Evolutionary conservation across 371 early-diverging fungal genomes (phyloP).

Genomic region (Dinochytrium kinnereticum): DNA sequence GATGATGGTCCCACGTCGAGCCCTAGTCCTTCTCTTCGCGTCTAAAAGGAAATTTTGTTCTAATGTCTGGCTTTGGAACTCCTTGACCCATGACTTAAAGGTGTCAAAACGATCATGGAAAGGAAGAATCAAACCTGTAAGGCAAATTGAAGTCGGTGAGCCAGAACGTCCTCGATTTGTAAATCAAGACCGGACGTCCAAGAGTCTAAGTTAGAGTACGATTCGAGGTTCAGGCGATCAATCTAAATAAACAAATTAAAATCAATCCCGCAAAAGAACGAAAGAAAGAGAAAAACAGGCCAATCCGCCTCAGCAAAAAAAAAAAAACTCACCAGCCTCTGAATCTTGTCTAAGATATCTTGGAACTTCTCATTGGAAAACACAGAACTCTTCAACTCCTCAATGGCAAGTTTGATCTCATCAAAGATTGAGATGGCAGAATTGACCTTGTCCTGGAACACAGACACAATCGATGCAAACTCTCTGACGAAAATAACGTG

Average conservation of each 20-base stretch:
- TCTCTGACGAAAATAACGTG: slow-evolving; percentile 95
- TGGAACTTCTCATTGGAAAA: slow-evolving; percentile 74
- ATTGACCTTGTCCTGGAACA: slow-evolving; percentile 96
- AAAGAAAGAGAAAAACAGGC: too few relatives aligned
- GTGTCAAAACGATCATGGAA: background rate
- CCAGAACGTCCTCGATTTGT: slow-evolving; percentile 82
- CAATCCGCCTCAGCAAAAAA: too few relatives aligned
- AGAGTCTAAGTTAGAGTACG: slow-evolving; percentile 87
- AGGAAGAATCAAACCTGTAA: slow-evolving; percentile 56
- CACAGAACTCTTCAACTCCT: slow-evolving; percentile 82
- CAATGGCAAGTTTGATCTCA: slow-evolving; percentile 77
- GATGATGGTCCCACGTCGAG: slow-evolving; percentile 34
- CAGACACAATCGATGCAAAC: slow-evolving; percentile 84
- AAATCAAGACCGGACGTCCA: slow-evolving; percentile 88
- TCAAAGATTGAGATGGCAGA: slow-evolving; percentile 79
- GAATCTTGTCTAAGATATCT: slow-evolving; percentile 77
- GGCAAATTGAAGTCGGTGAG: slow-evolving; percentile 77
- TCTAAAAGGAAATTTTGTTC: slow-evolving; percentile 21
- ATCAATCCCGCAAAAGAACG: background rate
- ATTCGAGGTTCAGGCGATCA: slow-evolving; percentile 91
- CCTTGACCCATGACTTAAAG: slow-evolving; percentile 34
- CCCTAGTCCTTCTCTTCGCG: slow-evolving; percentile 26
- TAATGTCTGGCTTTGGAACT: slow-evolving; percentile 28
- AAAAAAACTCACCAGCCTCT: slow-evolving; percentile 64
- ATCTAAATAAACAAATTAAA: slow-evolving; percentile 47